Percentiles rank a stretch among this genome's conserved stretches.
Conservation (phyloP, 495 filamentous ascomycete genomes). For the Penicillium cosmopolitanum region DNA sequence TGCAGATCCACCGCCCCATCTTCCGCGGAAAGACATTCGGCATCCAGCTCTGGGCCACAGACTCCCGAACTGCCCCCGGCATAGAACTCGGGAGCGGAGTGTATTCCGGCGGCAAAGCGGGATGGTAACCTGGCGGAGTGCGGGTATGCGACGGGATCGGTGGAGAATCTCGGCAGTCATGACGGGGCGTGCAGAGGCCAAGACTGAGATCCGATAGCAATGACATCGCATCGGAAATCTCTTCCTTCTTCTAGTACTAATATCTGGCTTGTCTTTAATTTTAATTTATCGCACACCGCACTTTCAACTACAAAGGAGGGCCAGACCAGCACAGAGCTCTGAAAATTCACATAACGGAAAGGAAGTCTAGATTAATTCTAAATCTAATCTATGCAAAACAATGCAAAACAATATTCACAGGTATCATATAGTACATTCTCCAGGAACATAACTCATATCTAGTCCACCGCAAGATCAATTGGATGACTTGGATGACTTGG, state of each 20-base stretch:
- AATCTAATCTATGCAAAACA: too few species aligned
- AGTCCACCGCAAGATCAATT: not conserved
- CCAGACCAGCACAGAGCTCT: too few species aligned
- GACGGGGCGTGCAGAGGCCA: not conserved
- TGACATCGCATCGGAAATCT: too few species aligned
- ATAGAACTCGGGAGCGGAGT: slow-evolving; percentile 14
- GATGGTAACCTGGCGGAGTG: slow-evolving; percentile 4
- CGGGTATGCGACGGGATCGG: slow-evolving; percentile 9
- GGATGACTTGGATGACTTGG: not conserved
- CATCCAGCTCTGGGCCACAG: not conserved
- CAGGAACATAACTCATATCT: not conserved
- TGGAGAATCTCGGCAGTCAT: slow-evolving; percentile 5
- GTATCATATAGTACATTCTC: not conserved
- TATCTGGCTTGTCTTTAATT: too few species aligned
- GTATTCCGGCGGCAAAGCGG: slow-evolving; percentile 18
- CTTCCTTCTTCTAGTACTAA: too few species aligned
- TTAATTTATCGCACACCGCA: too few species aligned
- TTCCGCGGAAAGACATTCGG: slow-evolving; percentile 18
- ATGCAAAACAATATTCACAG: too few species aligned
- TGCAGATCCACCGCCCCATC: not conserved
- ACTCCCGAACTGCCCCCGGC: slow-evolving; percentile 1
- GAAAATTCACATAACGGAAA: not conserved
- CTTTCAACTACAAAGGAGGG: too few species aligned
- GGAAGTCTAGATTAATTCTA: not conserved
- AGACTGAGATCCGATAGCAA: too few species aligned